These are phyloP conservation scores for Pseudohyphozyma bogoriensis DNA, from an alignment of 768 basidiomycete species.

Conservation along the genomic window DNA sequence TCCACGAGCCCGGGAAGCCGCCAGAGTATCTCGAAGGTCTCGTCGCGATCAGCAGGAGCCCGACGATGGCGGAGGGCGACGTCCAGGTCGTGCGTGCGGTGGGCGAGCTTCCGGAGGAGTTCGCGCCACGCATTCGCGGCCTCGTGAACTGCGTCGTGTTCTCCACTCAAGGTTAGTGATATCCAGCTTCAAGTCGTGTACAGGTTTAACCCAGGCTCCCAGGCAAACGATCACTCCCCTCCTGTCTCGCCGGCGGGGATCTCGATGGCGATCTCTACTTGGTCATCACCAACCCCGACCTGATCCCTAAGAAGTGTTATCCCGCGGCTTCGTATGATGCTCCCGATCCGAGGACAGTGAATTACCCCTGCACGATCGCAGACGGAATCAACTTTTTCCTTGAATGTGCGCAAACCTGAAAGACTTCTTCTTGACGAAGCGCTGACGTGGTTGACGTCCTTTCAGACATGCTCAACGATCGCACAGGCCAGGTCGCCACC, in stretches of 20 bases:
- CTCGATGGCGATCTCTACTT: constrained; percentile 19
- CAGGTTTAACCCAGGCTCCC: not conserved
- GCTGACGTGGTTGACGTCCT: too few relatives aligned
- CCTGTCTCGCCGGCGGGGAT: constrained; percentile 17
- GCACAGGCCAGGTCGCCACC: not conserved
- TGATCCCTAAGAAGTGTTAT: not conserved
- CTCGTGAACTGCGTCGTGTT: constrained; percentile 25
- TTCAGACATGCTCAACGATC: constrained; percentile 5
- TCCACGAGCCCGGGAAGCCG: constrained; percentile 44
- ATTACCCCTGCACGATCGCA: constrained; percentile 2
- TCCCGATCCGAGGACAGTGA: not conserved
- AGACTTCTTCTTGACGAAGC: not conserved
- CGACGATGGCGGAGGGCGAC: constrained; percentile 66
- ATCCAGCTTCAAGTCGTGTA: not conserved
- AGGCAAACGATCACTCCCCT: constrained; percentile 7
- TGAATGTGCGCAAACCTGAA: not conserved
- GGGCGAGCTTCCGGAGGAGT: not conserved
- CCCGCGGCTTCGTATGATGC: constrained; percentile 1
- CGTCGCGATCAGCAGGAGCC: constrained; percentile 58
- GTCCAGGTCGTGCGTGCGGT: constrained; percentile 46
- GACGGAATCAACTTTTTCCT: constrained; percentile 8
- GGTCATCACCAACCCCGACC: not conserved
- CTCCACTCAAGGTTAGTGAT: constrained; percentile 3
- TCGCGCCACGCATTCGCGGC: not conserved
- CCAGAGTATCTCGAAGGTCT: constrained; percentile 53